phyloP scores from a whole-genome alignment of 495 filamentous ascomycete genomes.

The Penicillium waksmanii region DNA sequence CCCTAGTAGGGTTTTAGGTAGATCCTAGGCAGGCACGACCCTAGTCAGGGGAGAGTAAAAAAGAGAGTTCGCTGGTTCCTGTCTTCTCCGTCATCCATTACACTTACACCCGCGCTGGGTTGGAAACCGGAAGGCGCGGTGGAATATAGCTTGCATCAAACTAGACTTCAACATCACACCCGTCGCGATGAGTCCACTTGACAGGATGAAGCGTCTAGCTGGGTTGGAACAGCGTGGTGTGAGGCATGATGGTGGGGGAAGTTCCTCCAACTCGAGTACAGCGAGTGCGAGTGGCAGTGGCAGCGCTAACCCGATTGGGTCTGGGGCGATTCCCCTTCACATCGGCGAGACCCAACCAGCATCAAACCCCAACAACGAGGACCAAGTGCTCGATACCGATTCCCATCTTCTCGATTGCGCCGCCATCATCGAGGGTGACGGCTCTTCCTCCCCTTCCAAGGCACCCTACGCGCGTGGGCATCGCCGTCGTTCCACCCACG shows the following conservation, averaged over 20 bases:
- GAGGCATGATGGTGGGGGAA: background rate
- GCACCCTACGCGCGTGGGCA: conserved; percentile 49
- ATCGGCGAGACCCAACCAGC: conserved; percentile 6
- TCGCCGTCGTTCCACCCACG: conserved; percentile 52
- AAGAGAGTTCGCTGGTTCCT: conserved; percentile 17
- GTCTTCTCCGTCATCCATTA: conserved; percentile 31
- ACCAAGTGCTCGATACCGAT: conserved; percentile 11
- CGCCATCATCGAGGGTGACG: conserved; percentile 45
- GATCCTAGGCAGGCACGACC: background rate
- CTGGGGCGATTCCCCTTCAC: conserved; percentile 13
- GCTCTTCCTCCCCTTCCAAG: conserved; percentile 40
- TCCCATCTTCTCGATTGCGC: conserved; percentile 19
- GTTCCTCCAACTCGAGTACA: background rate
- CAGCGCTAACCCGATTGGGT: conserved; percentile 24
- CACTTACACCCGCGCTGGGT: conserved; percentile 23
- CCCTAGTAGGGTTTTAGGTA: background rate
- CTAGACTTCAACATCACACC: background rate
- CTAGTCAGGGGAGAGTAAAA: no score
- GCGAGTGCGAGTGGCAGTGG: background rate
- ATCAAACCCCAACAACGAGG: conserved; percentile 15
- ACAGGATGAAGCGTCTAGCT: conserved; percentile 29
- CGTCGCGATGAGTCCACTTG: conserved; percentile 21
- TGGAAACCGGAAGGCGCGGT: background rate
- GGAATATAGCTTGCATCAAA: background rate
- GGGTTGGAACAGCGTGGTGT: conserved; percentile 14